Base-by-base conservation (phyloP, 495 filamentous ascomycete genomes). In the Neurospora sp. region DNA sequence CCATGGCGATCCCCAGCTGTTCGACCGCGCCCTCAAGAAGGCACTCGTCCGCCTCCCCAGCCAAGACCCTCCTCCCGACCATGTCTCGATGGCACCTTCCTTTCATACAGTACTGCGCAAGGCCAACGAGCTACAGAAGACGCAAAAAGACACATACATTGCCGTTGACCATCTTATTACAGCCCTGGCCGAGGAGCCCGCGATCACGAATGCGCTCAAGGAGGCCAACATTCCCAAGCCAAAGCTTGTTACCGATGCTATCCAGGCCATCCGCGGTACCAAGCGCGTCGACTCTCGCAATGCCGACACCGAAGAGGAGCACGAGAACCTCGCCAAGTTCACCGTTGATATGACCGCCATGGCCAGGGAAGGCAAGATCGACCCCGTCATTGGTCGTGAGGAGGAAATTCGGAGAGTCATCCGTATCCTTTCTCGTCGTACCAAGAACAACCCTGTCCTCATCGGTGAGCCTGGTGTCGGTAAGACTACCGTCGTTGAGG, bases 391-490 rank as follows among this genome's bases (percentile, higher is more conserved):
- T 81, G 96, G 96, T 31, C 88, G 96, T 81, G 96, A 98, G 79
- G 96, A 98, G 80, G 96, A 99, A 81, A 98, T 98, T 76, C 86
- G 96, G 76, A 89, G 96, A 73, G 96, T 98, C 13, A 91, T 99
- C 72, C 90, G 96, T 28, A 98, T 99, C 71, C 87, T 99, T 34
- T 96, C 93, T 15, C 88, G 96, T 76, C 89, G 96, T 76, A 98
- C 96, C 69, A 99, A 99, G 88, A 99, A 99, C 85, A 99, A 99
- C 80, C 96, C 96, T 4, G 96, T 98, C 19, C 87, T 99, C 74
- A 88, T 89, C 73, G 96, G 96, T 81, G 96, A 98, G 81, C 96
- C 96, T 10, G 96, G 96, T 90, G 96, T 99, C 19, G 96, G 96
- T 76, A 99, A 99, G 85, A 99, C 96, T 15, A 98, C 96, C 4